These are phyloP conservation scores for Phenoliferia sp. DNA, from an alignment of 1,284 basidiomycete species.

Conservation along the genomic window DNA sequence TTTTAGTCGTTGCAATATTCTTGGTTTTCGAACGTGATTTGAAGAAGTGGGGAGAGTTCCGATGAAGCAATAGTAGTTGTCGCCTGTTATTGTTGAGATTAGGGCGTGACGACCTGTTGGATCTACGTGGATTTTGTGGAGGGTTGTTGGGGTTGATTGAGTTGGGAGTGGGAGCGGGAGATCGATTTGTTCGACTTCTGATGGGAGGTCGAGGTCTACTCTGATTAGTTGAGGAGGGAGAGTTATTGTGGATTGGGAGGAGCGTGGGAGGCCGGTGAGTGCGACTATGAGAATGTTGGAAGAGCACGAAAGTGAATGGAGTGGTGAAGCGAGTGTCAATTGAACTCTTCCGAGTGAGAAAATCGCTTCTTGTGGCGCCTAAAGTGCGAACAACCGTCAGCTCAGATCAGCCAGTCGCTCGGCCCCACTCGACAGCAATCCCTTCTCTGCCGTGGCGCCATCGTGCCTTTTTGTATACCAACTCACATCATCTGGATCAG, in stretches of 20 bases:
- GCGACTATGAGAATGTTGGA: constrained; percentile 63
- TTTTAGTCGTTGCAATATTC: constrained; percentile 65
- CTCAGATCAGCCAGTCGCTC: neutral
- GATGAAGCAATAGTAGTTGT: constrained; percentile 87
- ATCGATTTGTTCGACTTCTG: constrained; percentile 29
- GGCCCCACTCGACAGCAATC: neutral
- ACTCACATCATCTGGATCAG: neutral
- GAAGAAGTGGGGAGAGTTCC: constrained; percentile 49
- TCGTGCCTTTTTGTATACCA: neutral
- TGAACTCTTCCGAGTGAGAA: constrained; percentile 51
- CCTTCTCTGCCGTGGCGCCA: neutral
- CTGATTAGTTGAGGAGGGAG: constrained; percentile 30
- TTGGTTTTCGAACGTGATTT: neutral
- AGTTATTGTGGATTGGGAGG: too few species aligned
- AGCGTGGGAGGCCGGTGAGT: constrained; percentile 22
- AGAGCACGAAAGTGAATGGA: constrained; percentile 72
- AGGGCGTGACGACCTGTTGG: constrained; percentile 86
- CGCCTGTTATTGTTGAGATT: constrained; percentile 77
- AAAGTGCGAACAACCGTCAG: neutral
- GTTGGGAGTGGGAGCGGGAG: constrained; percentile 16
- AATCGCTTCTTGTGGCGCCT: constrained; percentile 3
- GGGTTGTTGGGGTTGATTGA: constrained; percentile 9
- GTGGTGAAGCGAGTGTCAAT: constrained; percentile 73
- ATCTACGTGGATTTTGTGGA: constrained; percentile 76
- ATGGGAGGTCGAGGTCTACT: constrained; percentile 34